Conservation (phyloP, 1,284 basidiomycete genomes). For the Ceratobasidium sp. region DNA sequence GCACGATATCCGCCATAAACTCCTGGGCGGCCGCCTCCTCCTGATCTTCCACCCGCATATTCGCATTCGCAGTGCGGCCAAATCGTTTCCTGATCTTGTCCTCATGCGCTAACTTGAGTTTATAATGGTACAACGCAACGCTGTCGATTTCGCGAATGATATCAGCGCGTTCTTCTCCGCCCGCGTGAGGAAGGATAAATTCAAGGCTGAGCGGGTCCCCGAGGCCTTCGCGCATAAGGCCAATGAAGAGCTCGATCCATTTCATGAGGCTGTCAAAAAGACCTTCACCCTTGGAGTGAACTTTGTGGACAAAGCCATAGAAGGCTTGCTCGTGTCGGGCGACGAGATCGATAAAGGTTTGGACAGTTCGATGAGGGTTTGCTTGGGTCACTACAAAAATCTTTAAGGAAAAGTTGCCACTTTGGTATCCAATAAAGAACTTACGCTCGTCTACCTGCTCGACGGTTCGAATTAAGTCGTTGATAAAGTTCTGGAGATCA, state of each 20-base stretch:
- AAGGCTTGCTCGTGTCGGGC: conserved; percentile 95
- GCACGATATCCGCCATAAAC: conserved; percentile 79
- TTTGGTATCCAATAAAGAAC: not conserved
- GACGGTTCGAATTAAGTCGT: conserved; percentile 95
- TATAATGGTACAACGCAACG: conserved; percentile 91
- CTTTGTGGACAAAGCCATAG: conserved; percentile 98
- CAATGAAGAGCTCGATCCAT: conserved; percentile 97
- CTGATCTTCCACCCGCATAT: conserved; percentile 63
- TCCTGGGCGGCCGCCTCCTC: conserved; percentile 83
- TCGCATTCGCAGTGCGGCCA: conserved; percentile 64
- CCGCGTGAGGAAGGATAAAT: conserved; percentile 85
- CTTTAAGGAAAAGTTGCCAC: conserved; percentile 3
- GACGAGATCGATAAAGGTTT: conserved; percentile 94
- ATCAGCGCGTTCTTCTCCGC: conserved; percentile 73
- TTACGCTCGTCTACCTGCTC: conserved; percentile 90
- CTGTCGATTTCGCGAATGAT: conserved; percentile 89
- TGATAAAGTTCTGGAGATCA: conserved; percentile 95
- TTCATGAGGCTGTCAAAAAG: conserved; percentile 95
- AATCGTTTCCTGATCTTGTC: conserved; percentile 88
- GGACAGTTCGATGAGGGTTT: conserved; percentile 89
- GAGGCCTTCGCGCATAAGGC: conserved; percentile 91
- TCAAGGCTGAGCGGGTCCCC: conserved; percentile 83
- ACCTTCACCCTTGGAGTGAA: conserved; percentile 96
- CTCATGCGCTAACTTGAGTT: conserved; percentile 91
- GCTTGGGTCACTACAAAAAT: conserved; percentile 76